A percentile compares a stretch with the other conserved stretches of the same genome.
Evolutionary conservation across 768 basidiomycete genomes (phyloP).

Genomic region (Podaxis sp.): DNA sequence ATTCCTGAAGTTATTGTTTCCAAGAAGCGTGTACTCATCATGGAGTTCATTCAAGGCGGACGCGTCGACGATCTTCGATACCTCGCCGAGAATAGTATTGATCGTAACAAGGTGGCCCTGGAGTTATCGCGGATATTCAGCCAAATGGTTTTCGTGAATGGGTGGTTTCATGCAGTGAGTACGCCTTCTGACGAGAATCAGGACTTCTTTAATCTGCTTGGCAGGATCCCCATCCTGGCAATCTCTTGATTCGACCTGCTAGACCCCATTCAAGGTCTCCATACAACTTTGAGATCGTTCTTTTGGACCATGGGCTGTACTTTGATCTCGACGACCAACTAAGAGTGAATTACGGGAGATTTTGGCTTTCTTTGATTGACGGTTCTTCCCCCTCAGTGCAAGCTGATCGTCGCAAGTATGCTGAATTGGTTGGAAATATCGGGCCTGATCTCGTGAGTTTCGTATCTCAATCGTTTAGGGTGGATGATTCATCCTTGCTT

Average conservation of each 20-base stretch:
- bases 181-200: background rate
- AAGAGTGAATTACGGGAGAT: constrained; percentile 77
- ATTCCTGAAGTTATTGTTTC: constrained; percentile 81
- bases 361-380: constrained; percentile 88
- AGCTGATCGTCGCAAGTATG: constrained; percentile 78
- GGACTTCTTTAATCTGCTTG: constrained; percentile 4
- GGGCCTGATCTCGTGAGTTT: constrained; percentile 74
- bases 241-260: constrained; percentile 84
- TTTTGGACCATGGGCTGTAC: constrained; percentile 92
- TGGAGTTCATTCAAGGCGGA: constrained; percentile 92
- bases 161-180: constrained; percentile 81
- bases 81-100: constrained; percentile 76
- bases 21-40: constrained; percentile 80
- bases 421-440: constrained; percentile 87
- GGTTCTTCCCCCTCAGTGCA: constrained; percentile 60
- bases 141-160: constrained; percentile 94
- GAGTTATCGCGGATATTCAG: constrained; percentile 90
- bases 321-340: constrained; percentile 83
- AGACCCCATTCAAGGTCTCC: constrained; percentile 61
- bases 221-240: constrained; percentile 91
- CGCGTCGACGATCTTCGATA: constrained; percentile 86
- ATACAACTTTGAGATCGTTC: constrained; percentile 93
- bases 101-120: constrained; percentile 89
- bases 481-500: constrained; percentile 3
- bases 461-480: background rate